Conservation (phyloP, 495 filamentous ascomycete species). For the Penicillium longicatenatum region DNA sequence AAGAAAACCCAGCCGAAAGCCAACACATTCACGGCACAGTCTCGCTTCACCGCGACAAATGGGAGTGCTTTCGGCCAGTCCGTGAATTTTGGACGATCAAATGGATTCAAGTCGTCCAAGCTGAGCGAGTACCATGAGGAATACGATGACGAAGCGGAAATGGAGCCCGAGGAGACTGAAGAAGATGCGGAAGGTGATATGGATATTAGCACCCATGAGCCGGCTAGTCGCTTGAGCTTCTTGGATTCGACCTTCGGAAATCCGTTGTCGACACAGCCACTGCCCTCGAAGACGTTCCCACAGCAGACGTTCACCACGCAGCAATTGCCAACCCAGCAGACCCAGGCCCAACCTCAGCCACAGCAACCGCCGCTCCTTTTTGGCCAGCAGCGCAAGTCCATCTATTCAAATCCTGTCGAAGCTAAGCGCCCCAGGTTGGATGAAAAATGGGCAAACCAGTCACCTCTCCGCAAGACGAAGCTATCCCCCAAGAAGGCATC, state of each 20-base stretch:
- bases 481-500: constrained; percentile 50
- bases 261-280: constrained; percentile 20
- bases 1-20: constrained; percentile 33
- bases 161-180: constrained; percentile 31
- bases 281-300: neutral
- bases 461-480: constrained; percentile 40
- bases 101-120: constrained; percentile 34
- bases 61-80: constrained; percentile 46
- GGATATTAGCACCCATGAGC: constrained; percentile 23
- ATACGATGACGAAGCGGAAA: constrained; percentile 35
- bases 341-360: constrained; percentile 5
- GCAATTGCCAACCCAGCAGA: neutral
- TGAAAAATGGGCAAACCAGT: constrained; percentile 42
- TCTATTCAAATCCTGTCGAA: constrained; percentile 45
- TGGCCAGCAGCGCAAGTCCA: constrained; percentile 35
- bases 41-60: constrained; percentile 39
- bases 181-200: constrained; percentile 31
- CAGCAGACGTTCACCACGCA: neutral
- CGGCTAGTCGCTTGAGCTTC: constrained; percentile 31
- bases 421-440: constrained; percentile 49
- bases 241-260: constrained; percentile 38
- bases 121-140: constrained; percentile 39
- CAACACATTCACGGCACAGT: constrained; percentile 27
- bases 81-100: constrained; percentile 29
- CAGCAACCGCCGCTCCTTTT: neutral